These are phyloP conservation scores for Roridomyces roridus DNA, from an alignment of 768 basidiomycete genomes.

Conservation along the genomic window DNA sequence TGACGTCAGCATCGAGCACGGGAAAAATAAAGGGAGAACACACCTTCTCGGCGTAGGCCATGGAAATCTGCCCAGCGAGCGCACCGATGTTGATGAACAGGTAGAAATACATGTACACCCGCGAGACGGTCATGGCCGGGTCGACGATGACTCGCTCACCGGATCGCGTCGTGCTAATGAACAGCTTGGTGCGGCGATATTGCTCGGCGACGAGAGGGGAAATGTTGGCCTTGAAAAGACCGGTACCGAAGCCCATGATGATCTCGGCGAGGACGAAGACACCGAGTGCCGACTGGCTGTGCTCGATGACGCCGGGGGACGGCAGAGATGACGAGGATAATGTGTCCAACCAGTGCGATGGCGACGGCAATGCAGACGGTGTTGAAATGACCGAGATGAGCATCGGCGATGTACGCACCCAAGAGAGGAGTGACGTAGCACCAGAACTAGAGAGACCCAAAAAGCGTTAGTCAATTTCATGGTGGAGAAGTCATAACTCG, in stretches of 20 bases:
- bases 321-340: constrained; percentile 67
- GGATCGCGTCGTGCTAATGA: constrained; percentile 50
- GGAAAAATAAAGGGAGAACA: background rate
- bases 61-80: constrained; percentile 13
- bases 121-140: constrained; percentile 66
- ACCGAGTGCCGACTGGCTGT: constrained; percentile 48
- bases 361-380: constrained; percentile 67
- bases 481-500: too few relatives aligned
- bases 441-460: constrained; percentile 39
- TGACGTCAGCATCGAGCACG: too few relatives aligned
- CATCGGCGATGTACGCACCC: constrained; percentile 78
- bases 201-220: constrained; percentile 84
- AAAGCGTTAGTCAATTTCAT: too few relatives aligned
- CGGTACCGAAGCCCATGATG: constrained; percentile 65
- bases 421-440: constrained; percentile 70
- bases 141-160: constrained; percentile 83
- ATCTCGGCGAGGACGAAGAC: constrained; percentile 65
- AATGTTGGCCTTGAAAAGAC: constrained; percentile 79
- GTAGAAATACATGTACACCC: constrained; percentile 68
- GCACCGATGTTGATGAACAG: constrained; percentile 78
- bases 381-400: constrained; percentile 75
- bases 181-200: constrained; percentile 59
- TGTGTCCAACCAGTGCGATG: constrained; percentile 68
- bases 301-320: constrained; percentile 70
- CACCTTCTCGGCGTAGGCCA: constrained; percentile 67